Evolutionary conservation across 495 filamentous ascomycete genomes (phyloP), one percentile per base, ranked within the genome.

Genomic region (Aspergillus homomorphus): DNA sequence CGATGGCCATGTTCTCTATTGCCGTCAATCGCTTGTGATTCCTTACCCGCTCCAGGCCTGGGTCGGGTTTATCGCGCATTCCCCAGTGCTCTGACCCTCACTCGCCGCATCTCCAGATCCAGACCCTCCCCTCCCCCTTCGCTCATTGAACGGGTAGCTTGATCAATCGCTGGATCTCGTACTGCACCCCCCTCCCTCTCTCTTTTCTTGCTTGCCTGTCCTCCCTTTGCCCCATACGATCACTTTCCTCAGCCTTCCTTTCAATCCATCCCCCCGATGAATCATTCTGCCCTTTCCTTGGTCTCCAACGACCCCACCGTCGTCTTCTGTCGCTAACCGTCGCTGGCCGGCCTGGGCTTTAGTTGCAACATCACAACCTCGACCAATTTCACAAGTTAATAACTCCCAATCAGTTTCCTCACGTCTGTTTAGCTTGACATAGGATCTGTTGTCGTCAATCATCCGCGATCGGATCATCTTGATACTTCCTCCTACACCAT

Each of bases 401-500:
- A 24, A 51, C 49, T 60, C 23, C 42, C 44, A 38, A 6, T 6
- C 15, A 38, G 8, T 53, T 41, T 52, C 41, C 49, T 45, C 21
- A 52, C 23, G n/a, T 48, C 49, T 45, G 30, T 24, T 42, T 30
- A 50, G 33, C 51, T 44, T 42, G 76, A 73, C 63, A 81, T 81
- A 74, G 76, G 73, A 69, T 76, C 75, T 59, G 69, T 78, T 52
- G 59, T 74, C 45, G 58, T 80, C 64, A 73, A 81, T 67, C 73
- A 76, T 56, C 69, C 78, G 68, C 75, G 69, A 66, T 71, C 73
- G 66, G 68, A 81, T 66, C 69, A 72, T 64, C 59, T 66, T 66
- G 68, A 74, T 60, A 68, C 69, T 6, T 38, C 33, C 63, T 61
- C 69, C 62, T 69, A 69, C 72, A 77, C 68, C 66, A 84, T 83